Evolutionary conservation across 768 basidiomycete species (phyloP), one percentile per base, ranked within the genome.

Genomic region (Suillus ampliporus): DNA sequence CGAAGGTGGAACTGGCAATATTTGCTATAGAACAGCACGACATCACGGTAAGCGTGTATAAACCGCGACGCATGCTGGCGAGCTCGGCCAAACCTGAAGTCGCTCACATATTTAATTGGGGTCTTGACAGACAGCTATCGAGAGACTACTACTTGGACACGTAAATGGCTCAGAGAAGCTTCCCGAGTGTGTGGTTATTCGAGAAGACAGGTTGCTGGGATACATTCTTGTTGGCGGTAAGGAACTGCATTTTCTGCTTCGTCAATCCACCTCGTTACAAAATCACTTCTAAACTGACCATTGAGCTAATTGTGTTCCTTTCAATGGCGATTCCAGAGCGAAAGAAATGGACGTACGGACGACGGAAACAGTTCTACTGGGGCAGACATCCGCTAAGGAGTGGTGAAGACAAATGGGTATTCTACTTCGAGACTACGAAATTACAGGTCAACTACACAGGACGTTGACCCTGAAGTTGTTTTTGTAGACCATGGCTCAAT

Each of bases 391-490:
- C 37, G 53, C 37, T 40, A 40, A 38, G 37, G 53, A 56, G 53
- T 21, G 23, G 37, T 10, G 37, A 56, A 56, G 53, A 56, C 23
- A 56, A 56, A 38, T 56, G 53, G 37, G 23, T 56, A 17, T 56
- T 56, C 23, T 56, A 56, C 15, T 56, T 56, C 17, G 53, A 54
- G 35, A 38, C 52, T 15, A 21, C 9, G 5, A 53, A 37, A 38
- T 38, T n/a, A 23, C 53, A 26, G 53, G 53, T 3, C 7, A 26
- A 26, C 15, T 15, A 54, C 3, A 1, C 53, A 11, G 15, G 52
- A 35, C 8, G n/a, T 21, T 14, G 7, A 53, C n/a, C 5, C 14
- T 53, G n/a, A 35, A 7, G 4, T 52, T 21, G n/a, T 35, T 52
- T 44, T 21, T 15, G n/a, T 53, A 37, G 52, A 35, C 13, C 13